These are phyloP conservation scores for Lactuca sativa DNA, from an alignment of 129 eudicot genomes.

Conservation along the genomic window DNA sequence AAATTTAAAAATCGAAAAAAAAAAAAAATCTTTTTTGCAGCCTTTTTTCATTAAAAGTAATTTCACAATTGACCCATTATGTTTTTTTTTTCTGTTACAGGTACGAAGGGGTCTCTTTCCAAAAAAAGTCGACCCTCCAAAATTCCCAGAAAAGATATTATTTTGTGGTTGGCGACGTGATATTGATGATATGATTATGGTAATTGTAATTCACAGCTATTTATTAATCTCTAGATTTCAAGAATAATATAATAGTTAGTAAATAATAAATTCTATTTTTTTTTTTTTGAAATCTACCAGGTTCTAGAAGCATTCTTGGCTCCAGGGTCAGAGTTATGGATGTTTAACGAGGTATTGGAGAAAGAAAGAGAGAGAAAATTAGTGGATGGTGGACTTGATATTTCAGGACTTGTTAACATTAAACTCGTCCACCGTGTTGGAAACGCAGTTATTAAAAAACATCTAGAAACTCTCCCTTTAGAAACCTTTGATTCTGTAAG, in stretches of 20 bases:
- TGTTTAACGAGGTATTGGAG: conserved; percentile 88
- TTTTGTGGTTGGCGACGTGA: conserved; percentile 99
- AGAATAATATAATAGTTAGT: neutral
- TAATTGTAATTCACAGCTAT: conserved; percentile 47
- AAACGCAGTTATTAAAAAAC: conserved; percentile 89
- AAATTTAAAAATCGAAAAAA: no score
- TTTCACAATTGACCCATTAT: no score
- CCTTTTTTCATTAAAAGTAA: no score
- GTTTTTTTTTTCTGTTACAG: conserved; percentile 42
- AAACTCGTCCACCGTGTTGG: conserved; percentile 92
- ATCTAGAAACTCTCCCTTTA: conserved; percentile 79
- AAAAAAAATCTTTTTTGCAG: no score
- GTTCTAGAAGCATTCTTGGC: conserved; percentile 93
- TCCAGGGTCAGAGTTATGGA: conserved; percentile 92
- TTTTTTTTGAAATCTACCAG: conserved; percentile 37
- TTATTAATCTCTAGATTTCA: neutral
- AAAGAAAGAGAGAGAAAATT: conserved; percentile 75
- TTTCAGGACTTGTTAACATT: conserved; percentile 70
- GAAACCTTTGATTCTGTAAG: conserved; percentile 99
- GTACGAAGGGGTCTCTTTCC: conserved; percentile 65
- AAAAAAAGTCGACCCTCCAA: conserved; percentile 71
- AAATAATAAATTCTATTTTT: conserved; percentile 3
- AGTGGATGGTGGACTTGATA: conserved; percentile 93
- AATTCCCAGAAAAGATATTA: conserved; percentile 84
- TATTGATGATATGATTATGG: conserved; percentile 99